Conservation (phyloP, 768 basidiomycete genomes). For the Lactarius tabidus region DNA sequence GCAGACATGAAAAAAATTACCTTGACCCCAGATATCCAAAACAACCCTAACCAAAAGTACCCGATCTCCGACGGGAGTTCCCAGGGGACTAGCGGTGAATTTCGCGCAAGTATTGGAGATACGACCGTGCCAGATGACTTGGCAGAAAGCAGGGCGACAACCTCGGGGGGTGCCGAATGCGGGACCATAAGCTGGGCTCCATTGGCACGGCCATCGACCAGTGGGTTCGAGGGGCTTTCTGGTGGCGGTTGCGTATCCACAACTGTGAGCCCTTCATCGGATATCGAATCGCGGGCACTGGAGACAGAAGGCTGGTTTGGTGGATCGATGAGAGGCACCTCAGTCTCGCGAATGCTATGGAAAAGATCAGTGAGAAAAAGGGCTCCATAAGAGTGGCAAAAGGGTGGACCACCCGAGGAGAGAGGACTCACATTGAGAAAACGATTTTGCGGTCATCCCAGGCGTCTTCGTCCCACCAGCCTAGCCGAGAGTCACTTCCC, state of each 20-base stretch:
- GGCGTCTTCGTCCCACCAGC: constrained; percentile 17
- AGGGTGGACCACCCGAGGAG: too few species aligned
- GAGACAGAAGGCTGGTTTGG: not conserved
- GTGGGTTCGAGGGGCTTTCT: not conserved
- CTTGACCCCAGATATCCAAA: constrained; percentile 18
- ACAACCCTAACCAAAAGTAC: constrained; percentile 24
- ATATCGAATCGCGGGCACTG: not conserved
- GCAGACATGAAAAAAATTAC: constrained; percentile 10
- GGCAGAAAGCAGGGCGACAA: constrained; percentile 1
- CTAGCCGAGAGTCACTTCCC: constrained; percentile 7
- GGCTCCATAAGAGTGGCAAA: not conserved
- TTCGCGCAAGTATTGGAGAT: constrained; percentile 17
- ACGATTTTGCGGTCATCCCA: constrained; percentile 16
- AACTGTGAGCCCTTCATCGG: not conserved
- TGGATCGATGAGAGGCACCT: constrained; percentile 2
- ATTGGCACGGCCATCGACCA: not conserved
- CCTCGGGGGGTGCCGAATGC: constrained; percentile 15
- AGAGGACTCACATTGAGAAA: constrained; percentile 21
- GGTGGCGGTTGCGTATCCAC: not conserved
- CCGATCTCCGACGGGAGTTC: constrained; percentile 20
- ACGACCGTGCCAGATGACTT: constrained; percentile 2
- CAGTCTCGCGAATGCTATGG: constrained; percentile 9
- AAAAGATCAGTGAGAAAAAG: not conserved
- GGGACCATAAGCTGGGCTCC: not conserved
- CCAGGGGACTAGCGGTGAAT: constrained; percentile 24